A percentile compares a stretch with the other conserved stretches of the same genome.
Evolutionary conservation across 805 yeast genomes (phyloP).

Genomic region (Candida adriatica): DNA sequence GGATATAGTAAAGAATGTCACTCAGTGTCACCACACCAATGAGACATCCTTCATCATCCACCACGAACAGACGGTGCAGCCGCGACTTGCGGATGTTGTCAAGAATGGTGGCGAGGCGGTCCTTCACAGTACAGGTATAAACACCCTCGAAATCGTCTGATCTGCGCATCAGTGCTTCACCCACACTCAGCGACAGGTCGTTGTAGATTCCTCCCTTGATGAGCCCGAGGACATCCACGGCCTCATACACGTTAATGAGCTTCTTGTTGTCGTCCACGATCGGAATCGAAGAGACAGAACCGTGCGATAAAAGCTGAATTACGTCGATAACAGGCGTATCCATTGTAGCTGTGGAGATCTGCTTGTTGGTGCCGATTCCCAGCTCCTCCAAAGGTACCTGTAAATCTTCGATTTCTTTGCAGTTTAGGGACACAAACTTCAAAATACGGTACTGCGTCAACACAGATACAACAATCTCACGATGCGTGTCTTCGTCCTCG

Average conservation of each 20-base stretch:
- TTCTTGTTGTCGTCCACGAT: slow-evolving; percentile 70
- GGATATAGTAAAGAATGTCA: slow-evolving; percentile 79
- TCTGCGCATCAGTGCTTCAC: slow-evolving; percentile 90
- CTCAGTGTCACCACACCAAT: slow-evolving; percentile 84
- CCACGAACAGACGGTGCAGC: slow-evolving; percentile 86
- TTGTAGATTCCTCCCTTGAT: slow-evolving; percentile 93
- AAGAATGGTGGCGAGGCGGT: slow-evolving; percentile 80
- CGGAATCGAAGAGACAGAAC: slow-evolving; percentile 89
- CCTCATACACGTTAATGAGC: slow-evolving; percentile 87
- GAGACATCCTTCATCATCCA: slow-evolving; percentile 73
- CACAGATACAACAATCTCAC: slow-evolving; percentile 93
- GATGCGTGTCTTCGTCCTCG: slow-evolving; percentile 82
- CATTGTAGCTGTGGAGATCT: slow-evolving; percentile 77
- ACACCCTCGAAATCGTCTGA: slow-evolving; percentile 98
- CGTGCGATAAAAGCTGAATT: slow-evolving; percentile 69
- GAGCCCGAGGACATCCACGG: slow-evolving; percentile 86
- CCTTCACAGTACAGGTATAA: slow-evolving; percentile 86
- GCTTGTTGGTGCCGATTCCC: slow-evolving; percentile 49
- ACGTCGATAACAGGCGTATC: slow-evolving; percentile 91
- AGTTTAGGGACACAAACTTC: slow-evolving; percentile 91
- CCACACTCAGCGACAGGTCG: slow-evolving; percentile 85
- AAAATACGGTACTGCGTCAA: slow-evolving; percentile 93
- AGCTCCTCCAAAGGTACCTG: slow-evolving; percentile 69
- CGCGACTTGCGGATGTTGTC: slow-evolving; percentile 90
- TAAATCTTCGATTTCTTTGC: slow-evolving; percentile 86